Evolutionary conservation across 495 filamentous ascomycete species (phyloP).

Genomic region (Delitschia confertaspora): DNA sequence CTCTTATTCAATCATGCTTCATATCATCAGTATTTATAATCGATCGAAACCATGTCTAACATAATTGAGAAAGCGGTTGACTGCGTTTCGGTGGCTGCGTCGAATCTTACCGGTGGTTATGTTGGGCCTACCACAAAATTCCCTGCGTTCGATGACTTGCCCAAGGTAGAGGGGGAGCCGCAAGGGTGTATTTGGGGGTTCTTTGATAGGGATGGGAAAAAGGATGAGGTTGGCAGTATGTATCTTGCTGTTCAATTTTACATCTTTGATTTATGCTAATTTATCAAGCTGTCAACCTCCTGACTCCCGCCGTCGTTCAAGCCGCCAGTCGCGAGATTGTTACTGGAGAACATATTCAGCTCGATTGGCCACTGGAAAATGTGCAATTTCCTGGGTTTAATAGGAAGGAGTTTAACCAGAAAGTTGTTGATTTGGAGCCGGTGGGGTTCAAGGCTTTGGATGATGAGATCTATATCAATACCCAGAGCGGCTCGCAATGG

Average conservation of each 20-base stretch:
- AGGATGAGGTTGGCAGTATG: slow-evolving; percentile 47
- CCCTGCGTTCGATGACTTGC: slow-evolving; percentile 49
- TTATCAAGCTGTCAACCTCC: slow-evolving; percentile 39
- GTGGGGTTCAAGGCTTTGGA: slow-evolving; percentile 27
- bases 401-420: slow-evolving; percentile 46
- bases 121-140: slow-evolving; percentile 10
- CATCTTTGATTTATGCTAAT: slow-evolving; percentile 1
- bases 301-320: slow-evolving; percentile 46
- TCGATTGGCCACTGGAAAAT: slow-evolving; percentile 40
- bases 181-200: slow-evolving; percentile 59
- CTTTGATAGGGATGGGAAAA: slow-evolving; percentile 53
- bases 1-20: too few relatives aligned
- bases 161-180: slow-evolving; percentile 50
- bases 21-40: too few relatives aligned
- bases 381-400: slow-evolving; percentile 37
- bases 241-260: neutral
- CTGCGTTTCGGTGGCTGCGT: slow-evolving; percentile 6
- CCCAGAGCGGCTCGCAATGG: slow-evolving; percentile 39
- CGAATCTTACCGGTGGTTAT: slow-evolving; percentile 6
- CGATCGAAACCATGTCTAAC: neutral
- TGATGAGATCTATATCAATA: slow-evolving; percentile 43
- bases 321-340: slow-evolving; percentile 44
- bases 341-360: slow-evolving; percentile 42
- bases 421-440: slow-evolving; percentile 41
- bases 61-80: slow-evolving; percentile 13